Evolutionary conservation across 176 grass and related monocot species (phyloP), one percentile per base, ranked within the genome.

Genomic region (Echinochloa phyllopogon): DNA sequence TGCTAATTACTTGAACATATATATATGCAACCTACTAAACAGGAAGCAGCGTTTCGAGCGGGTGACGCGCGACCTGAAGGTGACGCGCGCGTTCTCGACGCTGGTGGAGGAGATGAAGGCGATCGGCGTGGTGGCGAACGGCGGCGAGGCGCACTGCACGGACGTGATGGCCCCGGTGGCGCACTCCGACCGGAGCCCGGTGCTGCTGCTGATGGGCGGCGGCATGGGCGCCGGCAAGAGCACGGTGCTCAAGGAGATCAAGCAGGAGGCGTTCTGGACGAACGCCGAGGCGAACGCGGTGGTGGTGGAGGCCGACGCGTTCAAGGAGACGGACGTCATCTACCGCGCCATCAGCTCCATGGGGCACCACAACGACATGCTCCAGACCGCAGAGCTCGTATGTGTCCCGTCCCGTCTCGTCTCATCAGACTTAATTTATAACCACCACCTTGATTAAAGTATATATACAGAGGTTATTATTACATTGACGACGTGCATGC

Each of bases 21-120:
- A 11, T 33, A 33, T 33, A 33, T 33, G 29, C 29, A 33, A 33
- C 29, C 1, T 33, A 33, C 29, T 33, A 33, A 33, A 33, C 83
- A 98, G 96, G 83, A 95, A 95, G 83, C 87, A 91, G 65, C 82
- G 93, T 1, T 98, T 98, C 76, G 96, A 98, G 83, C 85, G 91
- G 59, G 80, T 95, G 10, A 87, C 91, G 3, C 86, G 83, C 49
- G 76, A 88, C 29, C 96, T 98, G 7, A 98, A 95, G 76, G 96
- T 98, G 65, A 83, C 93, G 40, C 89, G 96, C 6, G 89, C 94
- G 41, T 84, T 98, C 73, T 94, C 91, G 17, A 98, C 96, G 47
- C 63, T 98, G 76, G 91, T 95, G 75, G 91, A 95, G 44, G 96
- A 98, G 85, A 94, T 98, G 96, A 98, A 90, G 87, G 96, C 89